Base-by-base conservation (phyloP, 768 basidiomycete genomes). In the Tubosaeta sp. region DNA sequence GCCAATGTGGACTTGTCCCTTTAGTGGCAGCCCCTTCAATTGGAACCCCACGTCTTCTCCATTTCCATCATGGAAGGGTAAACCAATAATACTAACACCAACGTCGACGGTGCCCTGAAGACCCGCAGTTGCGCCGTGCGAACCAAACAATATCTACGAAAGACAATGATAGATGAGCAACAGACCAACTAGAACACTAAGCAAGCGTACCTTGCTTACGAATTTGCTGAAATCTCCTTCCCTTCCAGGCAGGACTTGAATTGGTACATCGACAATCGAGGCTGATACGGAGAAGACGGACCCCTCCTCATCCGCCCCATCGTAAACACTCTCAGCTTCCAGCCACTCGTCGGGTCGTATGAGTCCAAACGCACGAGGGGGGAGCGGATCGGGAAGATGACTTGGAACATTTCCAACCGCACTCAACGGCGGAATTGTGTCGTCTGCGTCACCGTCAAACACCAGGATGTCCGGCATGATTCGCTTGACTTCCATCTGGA, bases 381-480 rank as follows among this genome's bases (percentile, higher is more conserved):
- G 90, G 4, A 87, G 65, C 1, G 90, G 90, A 55, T 79, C 72
- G 0, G 87, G 82, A 2, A 83, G 72, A 13, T 60, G 73, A n/a
- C 74, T 65, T 0, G 80, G 76, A 0, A 76, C 72, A 18, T 69
- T 62, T 35, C 64, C 67, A 0, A 59, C 35, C 50, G 43, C 12
- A 8, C 34, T 36, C 2, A 49, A 43, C 9, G 55, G 35, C 4
- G 49, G 25, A 31, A 53, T 56, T 3, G 39, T 34, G 1, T 73
- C 67, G 6, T 82, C 78, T 0, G 79, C 76, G 19, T 81, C 79
- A 3, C 90, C 90, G 55, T 93, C 90, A 51, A 81, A 91, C 5
- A 92, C 76, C 6, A 91, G 66, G 24, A 87, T 83, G 62, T 93
- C 90, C 0, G 90, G 88, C 49, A 87, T 73, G 24, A 90, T 78